Evolutionary conservation across 2,329 filamentous ascomycete genomes (phyloP), one percentile per base, ranked within the genome.

Genomic region (Paecilomyces niveus): DNA sequence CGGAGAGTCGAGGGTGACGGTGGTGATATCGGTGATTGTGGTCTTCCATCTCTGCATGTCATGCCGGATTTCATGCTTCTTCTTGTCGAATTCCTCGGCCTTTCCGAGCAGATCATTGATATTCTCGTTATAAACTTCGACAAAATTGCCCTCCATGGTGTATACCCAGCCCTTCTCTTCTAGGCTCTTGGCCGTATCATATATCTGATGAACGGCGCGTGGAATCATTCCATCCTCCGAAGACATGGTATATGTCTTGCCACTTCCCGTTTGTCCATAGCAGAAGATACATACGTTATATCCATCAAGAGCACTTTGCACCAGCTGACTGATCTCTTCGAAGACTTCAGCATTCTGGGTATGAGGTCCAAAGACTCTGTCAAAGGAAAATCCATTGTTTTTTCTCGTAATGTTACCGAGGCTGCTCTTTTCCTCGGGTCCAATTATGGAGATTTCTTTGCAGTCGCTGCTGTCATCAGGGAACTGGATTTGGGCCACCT

Each of bases 211-310:
- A 7, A 95, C 94, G 2, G 94, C 92, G 7, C 89, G 85, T 1
- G 94, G 93, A 59, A 99, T 99, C 88, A 99, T 97, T 64, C 94
- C 94, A 66, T 97, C 90, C 1, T 80, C 76, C 0, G 88, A 89
- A 9, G 90, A 95, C 94, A 99, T 99, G 3, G 94, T 97, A 70
- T 88, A 90, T 0, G 94, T 99, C 80, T 99, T 99, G 60, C 94
- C 94, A 18, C 92, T 94, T 3, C 94, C 94, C 0, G 94, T 99
- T 74, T 99, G 94, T 51, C 94, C 94, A 70, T 99, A 99, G 71
- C 92, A 97, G 77, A 99, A 96, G 62, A 99, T 97, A 75, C 93
- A 97, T 55, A 99, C 94, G 66, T 97, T 99, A 79, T 96, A 99
- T 1, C 94, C 94, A 69, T 99, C 94, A 45, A 99, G 81, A 0